Evolutionary conservation across 2,329 filamentous ascomycete genomes (phyloP), one percentile per base, ranked within the genome.

Genomic region (Boeremia exigua): DNA sequence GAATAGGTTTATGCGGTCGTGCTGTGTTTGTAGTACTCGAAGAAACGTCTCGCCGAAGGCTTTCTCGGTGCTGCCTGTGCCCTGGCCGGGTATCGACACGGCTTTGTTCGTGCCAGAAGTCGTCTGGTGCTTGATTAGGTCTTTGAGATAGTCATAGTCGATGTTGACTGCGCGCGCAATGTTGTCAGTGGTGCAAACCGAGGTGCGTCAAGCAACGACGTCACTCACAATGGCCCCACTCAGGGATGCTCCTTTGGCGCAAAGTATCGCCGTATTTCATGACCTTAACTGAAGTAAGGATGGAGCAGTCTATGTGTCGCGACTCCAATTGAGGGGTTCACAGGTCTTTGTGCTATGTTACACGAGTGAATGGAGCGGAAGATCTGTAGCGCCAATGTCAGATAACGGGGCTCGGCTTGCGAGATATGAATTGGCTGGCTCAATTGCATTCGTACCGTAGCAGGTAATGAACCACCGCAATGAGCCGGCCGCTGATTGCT

Each of bases 141-240:
- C 84, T 77, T 96, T 96, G 61, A 96, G 84, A 44, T 90, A 89
- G 74, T 94, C 91, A 81, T 96, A 96, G 75, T 95, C 91, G 76
- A 96, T 86, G 76, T 96, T 95, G 74, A 93, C 88, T 91, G 73
- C 17, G 40, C n/a, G 43, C 36, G 47, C 48, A 38, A 32, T 19
- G 29, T 14, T 48, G 58, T 69, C 45, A 71, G 66, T 27, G 39
- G 15, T n/a, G 29, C n/a, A 17, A 25, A 28, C 40, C 27, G 29
- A 44, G 40, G 45, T 34, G 42, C 42, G 54, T 36, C 6, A 2
- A 15, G 34, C 15, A 17, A 25, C 45, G 42, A 38, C 42, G 40
- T 54, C 39, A 75, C 79, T 70, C 80, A 91, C 88, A 88, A 62
- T 91, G 82, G 68, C 85, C 89, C 90, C 90, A 95, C 84, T 89